Conservation (phyloP, 1,139 yeast species). For the Wickerhamomyces sp. region DNA sequence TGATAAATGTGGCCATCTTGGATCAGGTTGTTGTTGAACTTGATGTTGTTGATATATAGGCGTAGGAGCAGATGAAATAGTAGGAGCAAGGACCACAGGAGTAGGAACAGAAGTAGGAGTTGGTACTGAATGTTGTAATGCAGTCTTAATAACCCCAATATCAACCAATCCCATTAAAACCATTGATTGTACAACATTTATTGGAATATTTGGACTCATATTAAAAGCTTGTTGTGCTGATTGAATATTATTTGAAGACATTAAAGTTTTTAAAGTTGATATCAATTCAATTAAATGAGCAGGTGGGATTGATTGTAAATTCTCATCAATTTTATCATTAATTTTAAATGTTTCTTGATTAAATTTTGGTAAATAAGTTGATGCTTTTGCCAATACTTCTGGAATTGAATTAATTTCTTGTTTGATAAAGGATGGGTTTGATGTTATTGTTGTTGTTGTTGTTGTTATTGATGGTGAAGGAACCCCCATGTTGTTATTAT, state of each 20-base stretch:
- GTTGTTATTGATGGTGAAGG: slow-evolving; percentile 1
- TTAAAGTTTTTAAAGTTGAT: slow-evolving; percentile 52
- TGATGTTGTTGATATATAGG: slow-evolving; percentile 19
- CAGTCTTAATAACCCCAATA: slow-evolving; percentile 51
- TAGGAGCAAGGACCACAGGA: slow-evolving; percentile 14
- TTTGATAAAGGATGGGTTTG: neutral
- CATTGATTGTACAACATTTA: slow-evolving; percentile 67
- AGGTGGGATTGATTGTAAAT: slow-evolving; percentile 61
- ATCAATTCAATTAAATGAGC: slow-evolving; percentile 62
- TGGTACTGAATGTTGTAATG: slow-evolving; percentile 1
- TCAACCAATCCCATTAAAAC: slow-evolving; percentile 74
- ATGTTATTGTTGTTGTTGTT: neutral
- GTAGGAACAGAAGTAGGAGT: no score
- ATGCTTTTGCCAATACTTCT: slow-evolving; percentile 42
- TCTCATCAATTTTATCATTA: slow-evolving; percentile 38
- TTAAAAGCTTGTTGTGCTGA: slow-evolving; percentile 49
- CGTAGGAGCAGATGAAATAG: slow-evolving; percentile 4
- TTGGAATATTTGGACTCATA: slow-evolving; percentile 54
- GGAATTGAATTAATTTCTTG: slow-evolving; percentile 31
- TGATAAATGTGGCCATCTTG: slow-evolving; percentile 47
- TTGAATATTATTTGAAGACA: slow-evolving; percentile 41
- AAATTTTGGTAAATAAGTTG: slow-evolving; percentile 46
- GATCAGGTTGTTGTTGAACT: slow-evolving; percentile 17
- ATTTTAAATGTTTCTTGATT: slow-evolving; percentile 38
- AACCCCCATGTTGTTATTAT: no score